Evolutionary conservation across 179 eudicot genomes (phyloP).

Genomic region (Carnegiea gigantea): DNA sequence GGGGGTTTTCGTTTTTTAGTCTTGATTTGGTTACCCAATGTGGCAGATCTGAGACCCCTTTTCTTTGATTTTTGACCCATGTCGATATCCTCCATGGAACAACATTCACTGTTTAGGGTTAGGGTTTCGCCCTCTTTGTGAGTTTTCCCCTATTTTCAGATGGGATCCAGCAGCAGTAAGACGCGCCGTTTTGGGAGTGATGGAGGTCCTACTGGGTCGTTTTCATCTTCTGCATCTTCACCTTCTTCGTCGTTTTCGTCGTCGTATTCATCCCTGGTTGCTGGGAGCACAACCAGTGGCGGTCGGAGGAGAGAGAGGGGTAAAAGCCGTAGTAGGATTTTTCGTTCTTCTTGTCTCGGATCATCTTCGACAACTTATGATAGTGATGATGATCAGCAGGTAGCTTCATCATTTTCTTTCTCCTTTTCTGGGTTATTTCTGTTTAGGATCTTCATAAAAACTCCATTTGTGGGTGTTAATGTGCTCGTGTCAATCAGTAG

Average conservation of each 20-base stretch:
- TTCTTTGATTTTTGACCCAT: slow-evolving; percentile 7
- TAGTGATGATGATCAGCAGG: slow-evolving; percentile 56
- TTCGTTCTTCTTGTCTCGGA: slow-evolving; percentile 62
- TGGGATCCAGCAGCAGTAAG: slow-evolving; percentile 79
- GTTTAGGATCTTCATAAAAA: not conserved
- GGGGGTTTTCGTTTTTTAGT: not conserved
- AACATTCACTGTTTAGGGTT: slow-evolving; percentile 19
- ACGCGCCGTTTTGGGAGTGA: slow-evolving; percentile 38
- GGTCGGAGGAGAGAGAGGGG: slow-evolving; percentile 38
- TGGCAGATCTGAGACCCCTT: slow-evolving; percentile 13
- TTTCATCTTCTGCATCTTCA: slow-evolving; percentile 28
- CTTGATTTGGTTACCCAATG: slow-evolving; percentile 7
- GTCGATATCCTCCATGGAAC: not conserved
- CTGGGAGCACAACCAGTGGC: not conserved
- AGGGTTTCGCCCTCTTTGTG: slow-evolving; percentile 18
- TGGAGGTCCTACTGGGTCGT: slow-evolving; percentile 32
- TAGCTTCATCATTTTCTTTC: slow-evolving; percentile 13
- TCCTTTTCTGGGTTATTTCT: not conserved
- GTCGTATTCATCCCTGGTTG: slow-evolving; percentile 35
- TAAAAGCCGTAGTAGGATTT: slow-evolving; percentile 39
- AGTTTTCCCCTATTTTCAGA: slow-evolving; percentile 13
- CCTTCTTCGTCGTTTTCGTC: slow-evolving; percentile 35
- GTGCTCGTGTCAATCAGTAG: too few species aligned
- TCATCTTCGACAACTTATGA: slow-evolving; percentile 45
- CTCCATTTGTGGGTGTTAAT: not conserved